phyloP scores from a whole-genome alignment of 176 grass and related monocot species.

The Tuctoria greenei region DNA sequence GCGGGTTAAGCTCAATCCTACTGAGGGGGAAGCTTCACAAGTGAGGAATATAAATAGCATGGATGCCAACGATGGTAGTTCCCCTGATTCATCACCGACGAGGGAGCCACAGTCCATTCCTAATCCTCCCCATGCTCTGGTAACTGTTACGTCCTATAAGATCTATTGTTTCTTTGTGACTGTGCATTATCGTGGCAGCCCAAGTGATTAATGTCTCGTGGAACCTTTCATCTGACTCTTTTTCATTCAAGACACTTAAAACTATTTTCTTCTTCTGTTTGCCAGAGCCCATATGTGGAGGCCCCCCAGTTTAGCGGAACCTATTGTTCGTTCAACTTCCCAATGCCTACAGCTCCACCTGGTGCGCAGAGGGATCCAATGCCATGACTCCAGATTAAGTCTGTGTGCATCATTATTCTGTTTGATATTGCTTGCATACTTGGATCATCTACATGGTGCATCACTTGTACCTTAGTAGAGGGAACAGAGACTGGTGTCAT shows the following conservation, averaged over 20 bases:
- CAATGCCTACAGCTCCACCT: conserved; percentile 88
- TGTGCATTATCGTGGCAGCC: neutral
- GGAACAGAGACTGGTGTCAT: conserved; percentile 19
- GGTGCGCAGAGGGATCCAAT: conserved; percentile 65
- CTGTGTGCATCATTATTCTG: neutral
- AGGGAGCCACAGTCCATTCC: conserved; percentile 46
- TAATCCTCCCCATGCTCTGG: conserved; percentile 58
- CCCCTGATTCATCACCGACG: conserved; percentile 78
- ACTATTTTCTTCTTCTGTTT: conserved; percentile 35
- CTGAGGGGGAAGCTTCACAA: conserved; percentile 58
- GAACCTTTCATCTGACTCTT: neutral
- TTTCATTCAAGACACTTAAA: conserved; percentile 8
- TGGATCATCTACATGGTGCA: conserved; percentile 27
- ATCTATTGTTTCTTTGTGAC: neutral
- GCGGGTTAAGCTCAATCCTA: conserved; percentile 63
- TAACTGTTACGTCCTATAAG: conserved; percentile 32
- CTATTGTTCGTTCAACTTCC: conserved; percentile 57
- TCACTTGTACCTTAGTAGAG: conserved; percentile 30
- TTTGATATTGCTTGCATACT: conserved; percentile 27
- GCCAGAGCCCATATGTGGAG: conserved; percentile 94
- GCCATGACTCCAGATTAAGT: conserved; percentile 28
- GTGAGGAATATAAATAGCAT: conserved; percentile 53
- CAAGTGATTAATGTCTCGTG: neutral
- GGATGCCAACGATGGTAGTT: conserved; percentile 65
- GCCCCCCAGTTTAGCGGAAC: conserved; percentile 65